Evolutionary conservation across 2,329 filamentous ascomycete species (phyloP).

Genomic region (Lomentospora prolificans): DNA sequence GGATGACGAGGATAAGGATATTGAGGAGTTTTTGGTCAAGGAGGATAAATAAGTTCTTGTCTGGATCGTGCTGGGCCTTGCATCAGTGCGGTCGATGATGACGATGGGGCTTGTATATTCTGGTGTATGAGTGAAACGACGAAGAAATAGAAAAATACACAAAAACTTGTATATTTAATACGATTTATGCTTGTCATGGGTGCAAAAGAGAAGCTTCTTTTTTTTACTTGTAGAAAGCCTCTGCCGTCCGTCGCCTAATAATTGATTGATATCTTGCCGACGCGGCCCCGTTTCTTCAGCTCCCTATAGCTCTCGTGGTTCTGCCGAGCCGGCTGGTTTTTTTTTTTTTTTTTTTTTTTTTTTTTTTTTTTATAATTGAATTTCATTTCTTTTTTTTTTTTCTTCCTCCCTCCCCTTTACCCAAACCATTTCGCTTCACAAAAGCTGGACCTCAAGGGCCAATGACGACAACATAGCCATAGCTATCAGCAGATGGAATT

Average conservation of each 20-base stretch:
- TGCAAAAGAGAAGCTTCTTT: not conserved
- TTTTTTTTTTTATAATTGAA: not conserved
- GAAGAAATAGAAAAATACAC: not conserved
- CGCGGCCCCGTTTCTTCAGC: not conserved
- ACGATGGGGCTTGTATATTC: not conserved
- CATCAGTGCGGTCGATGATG: not conserved
- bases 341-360: not conserved
- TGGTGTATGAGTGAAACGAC: not conserved
- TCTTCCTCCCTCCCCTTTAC: not conserved
- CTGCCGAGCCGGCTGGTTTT: too few species aligned
- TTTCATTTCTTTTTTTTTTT: not conserved
- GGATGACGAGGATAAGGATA: constrained; percentile 64
- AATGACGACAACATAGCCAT: too few species aligned
- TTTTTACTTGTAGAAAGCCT: too few species aligned
- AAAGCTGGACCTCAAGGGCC: not conserved
- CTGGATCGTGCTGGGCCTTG: too few species aligned
- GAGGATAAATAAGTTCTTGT: constrained; percentile 10
- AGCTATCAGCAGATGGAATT: too few species aligned
- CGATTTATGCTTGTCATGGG: not conserved
- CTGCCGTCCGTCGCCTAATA: too few species aligned
- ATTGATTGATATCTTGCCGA: too few species aligned
- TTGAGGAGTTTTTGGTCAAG: constrained; percentile 54
- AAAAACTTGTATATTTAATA: not conserved
- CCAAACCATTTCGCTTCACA: not conserved
- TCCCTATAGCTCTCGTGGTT: too few species aligned